Evolutionary conservation across 1,284 basidiomycete species (phyloP), one percentile per base, ranked within the genome.

Genomic region (Tylopilus orsonianus): DNA sequence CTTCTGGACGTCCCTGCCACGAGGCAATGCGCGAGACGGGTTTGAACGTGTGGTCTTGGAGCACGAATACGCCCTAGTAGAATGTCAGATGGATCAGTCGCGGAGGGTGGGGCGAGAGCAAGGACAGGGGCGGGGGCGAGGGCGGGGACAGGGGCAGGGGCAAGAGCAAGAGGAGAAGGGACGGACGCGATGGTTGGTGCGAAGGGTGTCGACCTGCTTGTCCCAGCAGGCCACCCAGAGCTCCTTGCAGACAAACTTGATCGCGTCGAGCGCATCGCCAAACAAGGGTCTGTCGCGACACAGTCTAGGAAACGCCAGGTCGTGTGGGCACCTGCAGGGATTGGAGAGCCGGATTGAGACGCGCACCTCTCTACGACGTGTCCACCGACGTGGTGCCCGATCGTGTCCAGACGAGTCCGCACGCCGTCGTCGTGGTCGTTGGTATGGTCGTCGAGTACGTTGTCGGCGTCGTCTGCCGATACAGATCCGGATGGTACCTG

Each of bases 221-320:
- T 92, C 88, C 88, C 88, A 94, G 48, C 84, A 85, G 4, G 84
- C 78, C 0, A 78, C 76, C 92, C 92, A 94, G n/a, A 97, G 73
- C 54, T 97, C 94, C 65, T 97, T 97, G 74, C 94, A 97, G 52
- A 97, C 79, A 62, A 97, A 97, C 68, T 97, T 97, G 71, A 97
- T 86, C 13, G 83, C 85, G 58, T 97, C 94, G 8, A 97, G 75
- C 2, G 93, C 90, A 57, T 94, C 87, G 0, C 80, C 69, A 56
- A 96, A 89, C 37, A 90, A 76, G 26, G 83, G 74, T 52, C 85
- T 75, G 50, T 92, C 86, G 24, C 85, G 79, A 59, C 84, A 87
- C 50, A 96, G 67, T 52, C 90, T 30, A 26, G 26, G n/a, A n/a
- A n/a, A 26, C 26, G 26, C 10, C 5, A 13, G 29, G 13, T 4